A percentile compares a stretch with the other conserved stretches of the same genome.
Conservation (phyloP, 495 filamentous ascomycete species). For the Tirmania nivea region DNA sequence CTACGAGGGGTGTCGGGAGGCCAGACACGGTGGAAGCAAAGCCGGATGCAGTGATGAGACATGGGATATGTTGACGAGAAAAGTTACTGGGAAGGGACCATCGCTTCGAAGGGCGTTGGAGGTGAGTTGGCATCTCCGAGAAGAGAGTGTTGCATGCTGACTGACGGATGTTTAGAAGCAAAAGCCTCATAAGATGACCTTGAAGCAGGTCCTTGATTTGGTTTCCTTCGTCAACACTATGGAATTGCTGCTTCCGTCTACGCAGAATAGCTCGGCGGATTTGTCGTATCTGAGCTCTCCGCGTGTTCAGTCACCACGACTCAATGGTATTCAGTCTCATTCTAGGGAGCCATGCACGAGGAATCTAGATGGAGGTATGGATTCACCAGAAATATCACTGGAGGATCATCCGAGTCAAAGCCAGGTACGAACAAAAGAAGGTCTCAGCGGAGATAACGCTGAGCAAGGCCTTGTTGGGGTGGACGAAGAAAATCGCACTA, state of each 20-base stretch:
- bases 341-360: neutral
- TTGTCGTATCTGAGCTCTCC: neutral
- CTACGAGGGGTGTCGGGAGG: neutral
- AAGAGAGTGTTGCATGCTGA: neutral
- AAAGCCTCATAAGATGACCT: neutral
- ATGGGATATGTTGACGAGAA: neutral
- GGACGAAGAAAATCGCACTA: too few relatives aligned
- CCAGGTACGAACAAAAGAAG: neutral
- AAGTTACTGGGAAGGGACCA: neutral
- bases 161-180: neutral
- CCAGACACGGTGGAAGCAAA: neutral
- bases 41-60: neutral
- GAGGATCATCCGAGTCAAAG: neutral
- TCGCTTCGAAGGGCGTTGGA: neutral
- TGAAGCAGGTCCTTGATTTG: neutral
- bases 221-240: neutral
- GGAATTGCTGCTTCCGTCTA: neutral
- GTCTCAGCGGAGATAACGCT: neutral
- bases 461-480: too few relatives aligned
- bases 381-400: neutral
- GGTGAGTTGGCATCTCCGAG: neutral
- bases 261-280: neutral
- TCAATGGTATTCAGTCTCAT: neutral
- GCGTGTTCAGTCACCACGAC: neutral
- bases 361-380: neutral